These are phyloP conservation scores for Ilyonectria sp. DNA, from an alignment of 2,329 filamentous ascomycete genomes.

Conservation along the genomic window DNA sequence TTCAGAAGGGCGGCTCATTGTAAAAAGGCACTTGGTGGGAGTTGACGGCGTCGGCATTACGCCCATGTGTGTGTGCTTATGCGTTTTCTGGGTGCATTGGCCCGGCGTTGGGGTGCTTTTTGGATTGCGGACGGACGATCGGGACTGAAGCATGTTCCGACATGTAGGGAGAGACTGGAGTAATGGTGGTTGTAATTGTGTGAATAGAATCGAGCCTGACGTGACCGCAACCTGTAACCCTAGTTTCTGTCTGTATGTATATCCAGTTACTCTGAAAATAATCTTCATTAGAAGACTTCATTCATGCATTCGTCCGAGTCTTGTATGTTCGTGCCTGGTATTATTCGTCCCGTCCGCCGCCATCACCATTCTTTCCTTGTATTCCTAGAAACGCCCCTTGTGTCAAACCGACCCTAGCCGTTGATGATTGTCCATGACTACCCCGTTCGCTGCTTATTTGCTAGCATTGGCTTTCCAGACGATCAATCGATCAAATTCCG, in stretches of 20 bases:
- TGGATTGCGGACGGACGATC: constrained; percentile 8
- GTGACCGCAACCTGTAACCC: constrained; percentile 34
- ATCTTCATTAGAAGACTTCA: not conserved
- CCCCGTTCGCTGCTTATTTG: not conserved
- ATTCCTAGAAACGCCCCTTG: not conserved
- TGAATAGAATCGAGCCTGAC: constrained; percentile 26
- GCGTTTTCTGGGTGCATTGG: constrained; percentile 37
- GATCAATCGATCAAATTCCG: constrained; percentile 53
- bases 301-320: not conserved
- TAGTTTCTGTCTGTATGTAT: constrained; percentile 16
- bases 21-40: constrained; percentile 46
- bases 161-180: constrained; percentile 33
- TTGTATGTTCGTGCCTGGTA: not conserved
- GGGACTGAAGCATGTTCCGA: constrained; percentile 12
- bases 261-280: not conserved
- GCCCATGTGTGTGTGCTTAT: constrained; percentile 23
- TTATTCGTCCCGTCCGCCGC: constrained; percentile 1
- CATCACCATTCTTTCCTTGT: not conserved
- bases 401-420: not conserved
- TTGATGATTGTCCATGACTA: not conserved
- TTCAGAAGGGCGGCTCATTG: constrained; percentile 60
- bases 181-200: constrained; percentile 40
- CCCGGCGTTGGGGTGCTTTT: constrained; percentile 34
- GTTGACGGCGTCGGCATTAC: constrained; percentile 32
- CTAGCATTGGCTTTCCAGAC: not conserved